Evolutionary conservation across 2,329 filamentous ascomycete genomes (phyloP).

Genomic region (Sarocladium oryzae): DNA sequence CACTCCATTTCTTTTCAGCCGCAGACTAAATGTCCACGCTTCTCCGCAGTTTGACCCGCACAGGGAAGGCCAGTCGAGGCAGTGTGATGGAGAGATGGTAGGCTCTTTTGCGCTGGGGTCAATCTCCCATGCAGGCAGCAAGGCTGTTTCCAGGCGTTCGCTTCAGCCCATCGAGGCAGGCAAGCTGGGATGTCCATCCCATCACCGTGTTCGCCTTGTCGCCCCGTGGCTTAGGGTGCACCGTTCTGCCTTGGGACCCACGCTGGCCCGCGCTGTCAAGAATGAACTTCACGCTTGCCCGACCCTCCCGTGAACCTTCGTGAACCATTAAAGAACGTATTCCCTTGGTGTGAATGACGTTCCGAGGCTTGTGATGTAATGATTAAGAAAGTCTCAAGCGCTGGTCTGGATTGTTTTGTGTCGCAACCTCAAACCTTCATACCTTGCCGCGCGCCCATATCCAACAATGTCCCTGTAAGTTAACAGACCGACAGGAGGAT

Average conservation of each 20-base stretch:
- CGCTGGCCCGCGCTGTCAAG: background rate
- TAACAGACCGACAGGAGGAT: background rate
- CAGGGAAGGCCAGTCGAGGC: background rate
- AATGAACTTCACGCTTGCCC: too few species aligned
- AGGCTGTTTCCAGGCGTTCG: too few species aligned
- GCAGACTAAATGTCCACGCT: background rate
- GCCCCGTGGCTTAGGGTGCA: background rate
- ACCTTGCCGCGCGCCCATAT: background rate
- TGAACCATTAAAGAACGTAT: too few species aligned
- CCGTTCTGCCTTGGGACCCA: slow-evolving; percentile 5
- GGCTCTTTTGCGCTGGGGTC: too few species aligned
- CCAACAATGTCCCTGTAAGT: slow-evolving; percentile 4
- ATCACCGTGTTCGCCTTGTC: too few species aligned
- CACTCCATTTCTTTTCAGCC: background rate
- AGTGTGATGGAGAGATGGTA: background rate
- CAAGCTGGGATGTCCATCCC: too few species aligned
- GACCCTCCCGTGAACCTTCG: too few species aligned
- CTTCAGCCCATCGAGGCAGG: too few species aligned
- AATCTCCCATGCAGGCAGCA: too few species aligned
- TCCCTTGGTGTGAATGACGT: too few species aligned
- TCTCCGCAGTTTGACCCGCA: background rate
- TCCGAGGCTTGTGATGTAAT: too few species aligned
- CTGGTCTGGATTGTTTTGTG: background rate
- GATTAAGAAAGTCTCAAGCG: background rate
- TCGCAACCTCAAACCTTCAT: background rate